A percentile compares a stretch with the other conserved stretches of the same genome.
Evolutionary conservation across 345 rosid genomes (phyloP).

Genomic region (Eucalyptus guilfoylei): DNA sequence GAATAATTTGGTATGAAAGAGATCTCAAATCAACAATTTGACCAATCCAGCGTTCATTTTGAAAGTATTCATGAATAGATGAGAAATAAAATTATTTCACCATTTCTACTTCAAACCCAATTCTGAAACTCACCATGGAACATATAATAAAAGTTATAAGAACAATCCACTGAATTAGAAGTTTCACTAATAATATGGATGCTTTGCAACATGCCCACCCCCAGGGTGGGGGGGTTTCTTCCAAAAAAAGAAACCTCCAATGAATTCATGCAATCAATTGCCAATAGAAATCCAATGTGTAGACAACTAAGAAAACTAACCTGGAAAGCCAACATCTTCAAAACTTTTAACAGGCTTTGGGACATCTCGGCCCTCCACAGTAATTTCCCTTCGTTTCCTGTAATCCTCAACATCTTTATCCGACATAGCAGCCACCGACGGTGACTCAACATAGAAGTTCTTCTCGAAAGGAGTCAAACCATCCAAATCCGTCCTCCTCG

Average conservation of each 20-base stretch:
- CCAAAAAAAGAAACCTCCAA: background rate
- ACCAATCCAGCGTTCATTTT: background rate
- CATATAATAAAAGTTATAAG: background rate
- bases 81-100: background rate
- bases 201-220: background rate
- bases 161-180: background rate
- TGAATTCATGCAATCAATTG: background rate
- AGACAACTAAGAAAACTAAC: conserved; percentile 14
- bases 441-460: conserved; percentile 85
- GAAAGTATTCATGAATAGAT: background rate
- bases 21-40: background rate
- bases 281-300: background rate
- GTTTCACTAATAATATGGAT: background rate
- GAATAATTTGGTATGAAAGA: background rate
- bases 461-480: conserved; percentile 91
- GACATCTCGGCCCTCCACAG: conserved; percentile 91
- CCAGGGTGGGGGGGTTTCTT: background rate
- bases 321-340: conserved; percentile 84
- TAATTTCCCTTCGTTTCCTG: conserved; percentile 62
- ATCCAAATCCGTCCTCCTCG: conserved; percentile 78
- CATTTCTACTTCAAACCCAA: background rate
- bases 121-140: background rate
- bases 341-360: conserved; percentile 90
- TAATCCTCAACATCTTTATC: conserved; percentile 76
- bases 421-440: conserved; percentile 72